Conservation (phyloP, 108 stramenopile genomes). For the Skeletonema potamos region DNA sequence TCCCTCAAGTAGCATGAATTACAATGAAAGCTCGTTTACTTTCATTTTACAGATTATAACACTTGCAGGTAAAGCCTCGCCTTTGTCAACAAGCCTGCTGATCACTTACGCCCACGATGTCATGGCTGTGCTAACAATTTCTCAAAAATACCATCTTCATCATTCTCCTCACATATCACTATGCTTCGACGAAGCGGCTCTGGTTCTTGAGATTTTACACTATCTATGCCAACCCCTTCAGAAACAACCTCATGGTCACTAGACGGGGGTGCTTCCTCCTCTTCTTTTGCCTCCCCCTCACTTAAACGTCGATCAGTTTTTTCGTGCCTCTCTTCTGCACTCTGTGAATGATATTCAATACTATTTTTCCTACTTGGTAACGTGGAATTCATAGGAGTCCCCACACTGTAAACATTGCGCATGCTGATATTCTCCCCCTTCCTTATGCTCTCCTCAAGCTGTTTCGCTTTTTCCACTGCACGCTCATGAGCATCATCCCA, state of each 20-base stretch:
- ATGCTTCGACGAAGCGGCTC: not conserved
- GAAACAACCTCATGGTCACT: not conserved
- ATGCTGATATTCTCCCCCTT: slow-evolving; percentile 28
- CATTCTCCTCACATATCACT: not conserved
- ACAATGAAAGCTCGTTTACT: no score
- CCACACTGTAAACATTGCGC: slow-evolving; percentile 21
- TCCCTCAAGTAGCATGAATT: no score
- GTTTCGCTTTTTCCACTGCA: slow-evolving; percentile 33
- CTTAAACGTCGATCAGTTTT: no score
- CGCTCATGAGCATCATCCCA: slow-evolving; percentile 39
- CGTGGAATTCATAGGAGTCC: slow-evolving; percentile 16
- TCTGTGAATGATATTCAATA: not conserved
- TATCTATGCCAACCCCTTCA: not conserved
- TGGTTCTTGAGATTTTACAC: not conserved
- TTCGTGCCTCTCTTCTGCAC: no score
- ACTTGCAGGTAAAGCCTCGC: no score
- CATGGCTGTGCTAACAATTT: not conserved
- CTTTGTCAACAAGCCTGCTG: no score
- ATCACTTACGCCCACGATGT: no score
- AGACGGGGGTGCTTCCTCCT: not conserved
- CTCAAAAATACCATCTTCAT: not conserved
- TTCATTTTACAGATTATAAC: no score
- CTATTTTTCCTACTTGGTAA: slow-evolving; percentile 3
- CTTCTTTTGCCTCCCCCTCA: not conserved
- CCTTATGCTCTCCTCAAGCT: slow-evolving; percentile 29